These are phyloP conservation scores for Ceratocystis smalleyi DNA, from an alignment of 2,329 filamentous ascomycete genomes.

Conservation along the genomic window DNA sequence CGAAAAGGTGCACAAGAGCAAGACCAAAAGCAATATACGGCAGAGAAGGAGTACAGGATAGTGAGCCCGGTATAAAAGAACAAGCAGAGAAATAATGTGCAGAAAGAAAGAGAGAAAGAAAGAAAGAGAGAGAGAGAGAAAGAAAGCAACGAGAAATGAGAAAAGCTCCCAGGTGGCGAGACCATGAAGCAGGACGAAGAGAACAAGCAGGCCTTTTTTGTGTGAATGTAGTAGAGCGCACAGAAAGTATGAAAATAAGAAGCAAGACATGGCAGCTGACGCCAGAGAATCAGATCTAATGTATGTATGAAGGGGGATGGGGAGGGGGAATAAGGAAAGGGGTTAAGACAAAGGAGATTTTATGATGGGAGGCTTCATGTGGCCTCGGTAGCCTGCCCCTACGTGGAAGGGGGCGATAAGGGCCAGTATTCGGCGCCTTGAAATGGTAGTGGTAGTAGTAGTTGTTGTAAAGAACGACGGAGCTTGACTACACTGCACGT, in stretches of 20 bases:
- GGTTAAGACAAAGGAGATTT: neutral
- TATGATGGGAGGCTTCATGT: neutral
- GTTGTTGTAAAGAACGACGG: neutral
- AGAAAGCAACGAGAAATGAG: neutral
- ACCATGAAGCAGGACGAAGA: neutral
- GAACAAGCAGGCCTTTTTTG: neutral
- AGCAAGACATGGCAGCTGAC: neutral
- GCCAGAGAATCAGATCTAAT: conserved; percentile 1
- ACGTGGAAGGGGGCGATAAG: neutral
- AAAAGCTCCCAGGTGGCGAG: neutral
- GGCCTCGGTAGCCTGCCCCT: neutral
- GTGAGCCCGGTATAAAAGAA: conserved; percentile 1
- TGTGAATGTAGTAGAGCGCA: neutral
- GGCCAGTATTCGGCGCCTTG: neutral
- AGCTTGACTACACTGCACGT: neutral
- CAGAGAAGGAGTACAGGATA: conserved; percentile 1
- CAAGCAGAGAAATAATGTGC: conserved; percentile 12
- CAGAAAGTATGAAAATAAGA: neutral
- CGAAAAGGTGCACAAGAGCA: neutral
- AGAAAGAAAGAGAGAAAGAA: conserved; percentile 5
- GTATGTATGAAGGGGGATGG: neutral
- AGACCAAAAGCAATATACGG: neutral
- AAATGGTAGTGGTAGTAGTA: neutral
- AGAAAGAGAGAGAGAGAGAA: conserved; percentile 1
- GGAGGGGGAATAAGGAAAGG: no score